Base-by-base conservation (phyloP, 352 stramenopile genomes). In the Phytophthora ohioensis region DNA sequence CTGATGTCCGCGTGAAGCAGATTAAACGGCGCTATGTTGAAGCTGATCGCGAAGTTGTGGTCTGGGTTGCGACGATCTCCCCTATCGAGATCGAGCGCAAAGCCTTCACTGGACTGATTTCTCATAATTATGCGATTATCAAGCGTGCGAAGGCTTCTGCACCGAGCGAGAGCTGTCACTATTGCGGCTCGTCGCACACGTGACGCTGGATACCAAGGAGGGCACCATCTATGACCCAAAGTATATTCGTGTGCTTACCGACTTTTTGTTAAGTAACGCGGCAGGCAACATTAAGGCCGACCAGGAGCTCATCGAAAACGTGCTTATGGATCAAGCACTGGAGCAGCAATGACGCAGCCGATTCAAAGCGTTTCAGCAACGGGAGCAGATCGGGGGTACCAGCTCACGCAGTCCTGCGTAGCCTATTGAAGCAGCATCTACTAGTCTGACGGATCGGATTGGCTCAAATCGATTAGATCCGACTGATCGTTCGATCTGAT, bases 101-200 rank as follows among this genome's bases (percentile, higher is more conserved):
- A 49, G 31, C 61, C 3, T 69, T 78, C 12, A 27, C 60, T 13
- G 71, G 60, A 2, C 4, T 78, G 35, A 53, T 31, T n/a, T 90
- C 84, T 31, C 60, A 75, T 32, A 82, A 82, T 15, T 91, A 89
- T 67, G 79, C 88, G 52, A 58, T 91, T 46, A 69, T 89, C 47
- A 80, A 83, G 65, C 78, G 64, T 34, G 65, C 81, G 12, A 72
- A 69, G 31, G 11, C 52, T 0, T 81, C 77, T 11, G 62, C 68
- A 38, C 31, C 11, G 57, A 66, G 11, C 57, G 21, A 4, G 71
- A 84, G 31, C 71, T 74, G 35, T 77, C 75, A 31, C 69, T 90
- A 34, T 66, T 91, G 49, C 76, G 87, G 55, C 77, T 77, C 55
- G 81, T 79, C 43, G 58, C 75, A 36, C 69, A 87, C 47, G 79